These are phyloP conservation scores for Acacia crassicarpa DNA, from an alignment of 306 rosid species.

Conservation along the genomic window DNA sequence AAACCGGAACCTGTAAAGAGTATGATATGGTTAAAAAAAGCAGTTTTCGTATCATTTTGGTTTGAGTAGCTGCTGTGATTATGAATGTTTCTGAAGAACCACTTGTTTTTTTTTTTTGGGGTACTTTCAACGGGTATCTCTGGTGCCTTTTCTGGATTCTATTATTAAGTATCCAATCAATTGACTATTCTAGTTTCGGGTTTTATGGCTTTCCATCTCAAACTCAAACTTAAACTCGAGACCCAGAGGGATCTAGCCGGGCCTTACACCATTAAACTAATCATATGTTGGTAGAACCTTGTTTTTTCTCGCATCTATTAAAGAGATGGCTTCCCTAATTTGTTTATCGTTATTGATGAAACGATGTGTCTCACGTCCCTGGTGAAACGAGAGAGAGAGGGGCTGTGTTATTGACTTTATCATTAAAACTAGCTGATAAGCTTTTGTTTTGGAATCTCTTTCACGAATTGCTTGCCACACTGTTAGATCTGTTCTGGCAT, in stretches of 20 bases:
- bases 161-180: too few relatives aligned
- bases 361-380: background rate
- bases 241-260: too few relatives aligned
- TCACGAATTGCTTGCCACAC: background rate
- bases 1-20: background rate
- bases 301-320: too few relatives aligned
- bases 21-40: background rate
- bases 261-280: too few relatives aligned
- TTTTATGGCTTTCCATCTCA: too few relatives aligned
- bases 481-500: background rate
- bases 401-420: too few relatives aligned
- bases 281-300: too few relatives aligned
- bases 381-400: background rate
- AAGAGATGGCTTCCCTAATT: background rate
- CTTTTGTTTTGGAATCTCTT: background rate
- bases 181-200: too few relatives aligned
- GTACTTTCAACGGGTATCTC: too few relatives aligned
- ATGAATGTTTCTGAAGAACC: background rate
- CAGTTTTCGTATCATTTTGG: background rate
- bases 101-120: background rate
- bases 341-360: background rate
- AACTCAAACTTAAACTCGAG: rapidly evolving
- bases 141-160: background rate
- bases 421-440: background rate
- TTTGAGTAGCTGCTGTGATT: background rate